Conservation (phyloP, 805 yeast species). For the Scheffersomyces stipitis region DNA sequence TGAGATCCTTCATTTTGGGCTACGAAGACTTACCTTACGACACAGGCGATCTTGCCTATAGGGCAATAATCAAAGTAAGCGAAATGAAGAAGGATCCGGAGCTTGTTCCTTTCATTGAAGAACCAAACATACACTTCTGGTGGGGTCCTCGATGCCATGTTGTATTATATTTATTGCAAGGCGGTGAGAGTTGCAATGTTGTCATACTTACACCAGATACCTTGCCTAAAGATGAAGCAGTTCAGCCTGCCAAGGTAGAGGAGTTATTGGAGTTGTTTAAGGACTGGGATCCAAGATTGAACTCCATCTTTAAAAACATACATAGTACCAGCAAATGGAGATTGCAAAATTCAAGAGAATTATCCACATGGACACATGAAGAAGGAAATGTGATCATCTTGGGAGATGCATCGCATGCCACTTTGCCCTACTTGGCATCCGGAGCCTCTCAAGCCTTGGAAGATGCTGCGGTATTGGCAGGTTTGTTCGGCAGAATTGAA, state of each 20-base stretch:
- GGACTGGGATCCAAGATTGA: conserved; percentile 27
- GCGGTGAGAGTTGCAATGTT: conserved; percentile 25
- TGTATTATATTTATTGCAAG: conserved; percentile 25
- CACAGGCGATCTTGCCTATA: conserved; percentile 29
- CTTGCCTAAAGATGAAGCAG: conserved; percentile 16
- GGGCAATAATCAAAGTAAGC: conserved; percentile 19
- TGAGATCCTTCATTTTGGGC: conserved; percentile 17
- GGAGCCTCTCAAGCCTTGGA: conserved; percentile 36
- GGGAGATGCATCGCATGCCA: conserved; percentile 38
- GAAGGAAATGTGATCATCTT: conserved; percentile 25
- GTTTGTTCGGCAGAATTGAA: conserved; percentile 14
- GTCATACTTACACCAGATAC: conserved; percentile 30
- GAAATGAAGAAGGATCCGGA: conserved; percentile 17
- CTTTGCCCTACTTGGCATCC: conserved; percentile 31
- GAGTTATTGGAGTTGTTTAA: conserved; percentile 21
- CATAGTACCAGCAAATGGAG: conserved; percentile 24
- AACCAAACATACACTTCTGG: conserved; percentile 30
- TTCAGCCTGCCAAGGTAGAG: conserved; percentile 18
- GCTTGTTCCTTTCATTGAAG: conserved; percentile 11
- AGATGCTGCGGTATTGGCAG: conserved; percentile 30
- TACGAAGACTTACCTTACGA: conserved; percentile 19
- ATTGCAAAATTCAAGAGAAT: conserved; percentile 22
- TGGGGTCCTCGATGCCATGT: conserved; percentile 29
- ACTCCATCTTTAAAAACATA: conserved; percentile 17
- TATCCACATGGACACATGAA: conserved; percentile 25